Evolutionary conservation across 169 alveolate species (phyloP).

Genomic region (Theileria orientalis): DNA sequence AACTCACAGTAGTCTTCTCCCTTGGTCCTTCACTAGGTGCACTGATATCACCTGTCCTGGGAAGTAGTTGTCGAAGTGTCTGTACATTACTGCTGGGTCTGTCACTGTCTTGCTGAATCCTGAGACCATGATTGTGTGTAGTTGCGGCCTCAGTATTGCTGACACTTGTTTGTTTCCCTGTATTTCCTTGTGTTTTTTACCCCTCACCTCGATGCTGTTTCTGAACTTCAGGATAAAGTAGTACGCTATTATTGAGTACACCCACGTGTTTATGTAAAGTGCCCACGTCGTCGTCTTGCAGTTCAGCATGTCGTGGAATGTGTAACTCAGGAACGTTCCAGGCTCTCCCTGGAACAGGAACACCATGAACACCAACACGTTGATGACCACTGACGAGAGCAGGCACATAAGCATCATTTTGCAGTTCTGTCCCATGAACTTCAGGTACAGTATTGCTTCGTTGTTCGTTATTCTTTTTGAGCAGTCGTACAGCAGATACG

Average conservation of each 20-base stretch:
- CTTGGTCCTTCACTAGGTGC: constrained; percentile 50
- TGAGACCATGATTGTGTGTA: constrained; percentile 58
- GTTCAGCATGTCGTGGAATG: constrained; percentile 47
- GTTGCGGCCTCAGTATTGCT: constrained; percentile 63
- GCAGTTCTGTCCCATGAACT: constrained; percentile 48
- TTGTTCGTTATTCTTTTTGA: constrained; percentile 29
- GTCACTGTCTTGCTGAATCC: constrained; percentile 55
- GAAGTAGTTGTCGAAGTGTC: constrained; percentile 50
- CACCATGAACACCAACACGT: constrained; percentile 25
- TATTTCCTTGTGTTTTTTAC: background rate
- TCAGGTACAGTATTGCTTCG: constrained; percentile 61
- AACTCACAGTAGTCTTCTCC: constrained; percentile 49
- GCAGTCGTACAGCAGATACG: constrained; percentile 26
- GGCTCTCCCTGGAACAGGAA: constrained; percentile 35
- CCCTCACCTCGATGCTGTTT: constrained; percentile 23
- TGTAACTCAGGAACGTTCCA: constrained; percentile 14
- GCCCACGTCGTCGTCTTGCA: constrained; percentile 55
- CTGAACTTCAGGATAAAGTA: constrained; percentile 41
- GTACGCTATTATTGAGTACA: constrained; percentile 56
- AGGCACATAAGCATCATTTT: constrained; percentile 44
- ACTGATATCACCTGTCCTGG: constrained; percentile 59
- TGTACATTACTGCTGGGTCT: constrained; percentile 34
- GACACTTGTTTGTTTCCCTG: constrained; percentile 51
- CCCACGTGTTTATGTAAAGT: constrained; percentile 56
- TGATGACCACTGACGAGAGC: constrained; percentile 24